A percentile compares a stretch with the other conserved stretches of the same genome.
Evolutionary conservation across 2,329 filamentous ascomycete species (phyloP).

Genomic region (Dothistroma pini): DNA sequence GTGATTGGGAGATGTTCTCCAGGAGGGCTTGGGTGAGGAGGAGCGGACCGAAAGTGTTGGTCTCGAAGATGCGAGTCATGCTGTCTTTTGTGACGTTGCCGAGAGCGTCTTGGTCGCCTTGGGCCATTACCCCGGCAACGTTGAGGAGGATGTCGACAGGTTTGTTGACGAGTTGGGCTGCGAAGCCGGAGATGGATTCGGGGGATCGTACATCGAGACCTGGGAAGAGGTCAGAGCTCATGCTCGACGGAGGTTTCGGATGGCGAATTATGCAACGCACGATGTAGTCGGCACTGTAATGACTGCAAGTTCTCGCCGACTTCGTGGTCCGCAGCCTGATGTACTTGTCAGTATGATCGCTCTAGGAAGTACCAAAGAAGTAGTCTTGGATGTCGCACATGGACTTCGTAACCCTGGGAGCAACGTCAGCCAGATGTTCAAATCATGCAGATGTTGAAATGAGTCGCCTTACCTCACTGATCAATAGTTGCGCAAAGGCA

Average conservation of each 20-base stretch:
- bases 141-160: slow-evolving; percentile 40
- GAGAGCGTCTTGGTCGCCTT: slow-evolving; percentile 35
- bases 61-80: slow-evolving; percentile 39
- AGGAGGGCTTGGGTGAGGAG: slow-evolving; percentile 45
- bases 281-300: slow-evolving; percentile 32
- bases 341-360: not conserved
- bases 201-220: slow-evolving; percentile 36
- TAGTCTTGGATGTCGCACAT: slow-evolving; percentile 13
- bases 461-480: slow-evolving; percentile 15
- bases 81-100: slow-evolving; percentile 29
- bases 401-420: slow-evolving; percentile 22
- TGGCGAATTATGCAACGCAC: slow-evolving; percentile 5
- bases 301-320: slow-evolving; percentile 33
- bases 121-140: slow-evolving; percentile 38
- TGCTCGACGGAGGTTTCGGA: not conserved
- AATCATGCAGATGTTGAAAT: not conserved
- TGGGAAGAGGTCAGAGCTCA: slow-evolving; percentile 3
- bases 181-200: slow-evolving; percentile 36
- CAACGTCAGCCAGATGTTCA: not conserved
- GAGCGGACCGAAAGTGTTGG: slow-evolving; percentile 46
- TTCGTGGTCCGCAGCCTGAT: slow-evolving; percentile 20
- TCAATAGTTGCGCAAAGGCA: slow-evolving; percentile 22
- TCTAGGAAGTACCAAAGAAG: not conserved
- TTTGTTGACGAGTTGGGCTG: slow-evolving; percentile 29
- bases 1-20: slow-evolving; percentile 37